Conservation (phyloP, 441 rosid genomes). For the Corymbia citriodora region DNA sequence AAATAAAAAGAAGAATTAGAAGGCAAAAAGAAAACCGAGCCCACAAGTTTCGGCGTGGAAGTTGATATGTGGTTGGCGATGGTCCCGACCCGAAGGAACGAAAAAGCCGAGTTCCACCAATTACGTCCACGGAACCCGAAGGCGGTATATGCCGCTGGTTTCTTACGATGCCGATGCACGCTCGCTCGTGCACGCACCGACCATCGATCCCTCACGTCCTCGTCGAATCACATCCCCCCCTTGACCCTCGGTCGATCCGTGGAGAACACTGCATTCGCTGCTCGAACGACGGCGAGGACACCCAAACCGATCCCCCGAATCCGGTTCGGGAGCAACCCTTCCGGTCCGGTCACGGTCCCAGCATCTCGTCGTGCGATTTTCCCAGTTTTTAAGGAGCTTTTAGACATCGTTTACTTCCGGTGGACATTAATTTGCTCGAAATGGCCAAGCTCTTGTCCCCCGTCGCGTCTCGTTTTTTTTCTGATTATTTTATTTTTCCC, state of each 20-base stretch:
- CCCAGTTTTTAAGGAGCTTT: background rate
- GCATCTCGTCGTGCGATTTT: no score
- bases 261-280: rapidly evolving
- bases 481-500: background rate
- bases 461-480: background rate
- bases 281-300: rapidly evolving
- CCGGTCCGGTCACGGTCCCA: background rate
- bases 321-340: background rate
- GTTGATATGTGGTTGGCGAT: background rate
- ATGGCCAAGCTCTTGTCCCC: rapidly evolving
- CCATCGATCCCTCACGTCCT: background rate
- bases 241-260: background rate
- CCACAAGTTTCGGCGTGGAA: background rate
- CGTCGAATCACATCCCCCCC: background rate
- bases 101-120: background rate
- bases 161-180: background rate
- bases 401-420: no score
- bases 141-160: background rate
- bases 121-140: background rate
- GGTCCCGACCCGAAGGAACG: background rate
- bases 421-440: background rate
- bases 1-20: background rate
- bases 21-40: background rate
- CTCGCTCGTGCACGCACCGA: background rate
- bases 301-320: background rate